Evolutionary conservation across 2,329 filamentous ascomycete species (phyloP), one percentile per base, ranked within the genome.

Genomic region (Penicillium crustosum): DNA sequence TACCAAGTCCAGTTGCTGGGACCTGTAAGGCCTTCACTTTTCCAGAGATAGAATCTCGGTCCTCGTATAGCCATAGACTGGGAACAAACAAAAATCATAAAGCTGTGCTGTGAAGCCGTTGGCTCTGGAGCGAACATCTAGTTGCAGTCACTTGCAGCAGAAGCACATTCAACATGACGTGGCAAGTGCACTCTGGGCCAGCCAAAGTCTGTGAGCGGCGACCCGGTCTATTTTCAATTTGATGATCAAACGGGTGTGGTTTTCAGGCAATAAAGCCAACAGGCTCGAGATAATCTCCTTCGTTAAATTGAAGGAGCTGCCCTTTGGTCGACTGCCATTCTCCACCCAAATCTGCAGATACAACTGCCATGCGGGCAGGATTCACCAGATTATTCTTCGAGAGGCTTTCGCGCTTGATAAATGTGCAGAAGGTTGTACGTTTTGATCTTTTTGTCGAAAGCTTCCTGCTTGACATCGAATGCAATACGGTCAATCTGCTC

Each of bases 391-490:
- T 57, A 66, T 38, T 57, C 58, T 29, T 60, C 60, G n/a, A 60
- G 23, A 3, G 75, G 75, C 57, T 74, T 77, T 49, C 73, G 71
- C 45, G 75, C 75, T 53, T 76, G 76, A 55, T 76, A 78, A 39
- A 80, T 77, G 57, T 79, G 77, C 42, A 79, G 52, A 33, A 76
- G 70, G 48, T 90, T 91, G 76, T 90, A 95, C 42, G 84, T 85
- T 74, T 87, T 87, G 65, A 87, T 83, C 52, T 83, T 84, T 66
- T 86, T 84, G 67, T 84, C 84, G 70, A 86, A 87, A 17, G 91
- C 85, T 68, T 94, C 89, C 43, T 78, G 79, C 68, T 86, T 86
- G 27, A 89, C 89, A 25, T 83, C 81, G 4, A 80, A 76, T 45
- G 87, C 79, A 36, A 95, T 78, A 17, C 81, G 79, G 55, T 81